Evolutionary conservation across 495 filamentous ascomycete species (phyloP).

Genomic region (Penicillium goetzii): DNA sequence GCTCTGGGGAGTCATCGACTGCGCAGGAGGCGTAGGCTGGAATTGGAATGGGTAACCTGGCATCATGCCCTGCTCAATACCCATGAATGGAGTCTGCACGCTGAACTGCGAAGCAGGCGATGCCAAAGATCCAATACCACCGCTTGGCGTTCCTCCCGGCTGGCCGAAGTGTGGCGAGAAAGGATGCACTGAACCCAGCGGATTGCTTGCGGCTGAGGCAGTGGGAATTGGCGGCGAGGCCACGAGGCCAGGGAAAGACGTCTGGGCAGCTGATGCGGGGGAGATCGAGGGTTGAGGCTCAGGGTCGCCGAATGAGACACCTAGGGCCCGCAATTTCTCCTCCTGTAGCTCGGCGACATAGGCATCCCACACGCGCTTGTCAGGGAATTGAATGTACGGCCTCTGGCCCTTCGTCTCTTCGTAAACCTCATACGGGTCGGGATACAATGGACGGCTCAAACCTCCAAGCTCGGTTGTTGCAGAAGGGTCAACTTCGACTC

Average conservation of each 20-base stretch:
- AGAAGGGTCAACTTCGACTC: slow-evolving; percentile 41
- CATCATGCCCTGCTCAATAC: slow-evolving; percentile 45
- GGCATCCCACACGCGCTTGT: slow-evolving; percentile 75
- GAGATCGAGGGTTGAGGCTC: slow-evolving; percentile 71
- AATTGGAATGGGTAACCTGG: slow-evolving; percentile 47
- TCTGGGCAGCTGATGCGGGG: slow-evolving; percentile 64
- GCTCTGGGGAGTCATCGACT: slow-evolving; percentile 50
- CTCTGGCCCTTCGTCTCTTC: slow-evolving; percentile 55
- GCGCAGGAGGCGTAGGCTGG: slow-evolving; percentile 50
- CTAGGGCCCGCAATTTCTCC: slow-evolving; percentile 86
- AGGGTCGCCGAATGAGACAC: slow-evolving; percentile 76
- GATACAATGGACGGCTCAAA: slow-evolving; percentile 75
- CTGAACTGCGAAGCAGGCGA: slow-evolving; percentile 58
- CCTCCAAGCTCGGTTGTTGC: slow-evolving; percentile 40
- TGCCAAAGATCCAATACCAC: slow-evolving; percentile 60
- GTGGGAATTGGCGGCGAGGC: slow-evolving; percentile 57
- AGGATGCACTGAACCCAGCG: slow-evolving; percentile 39
- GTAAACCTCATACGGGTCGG: slow-evolving; percentile 62
- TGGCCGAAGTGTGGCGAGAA: slow-evolving; percentile 54
- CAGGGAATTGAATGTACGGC: slow-evolving; percentile 73
- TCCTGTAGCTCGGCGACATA: slow-evolving; percentile 83
- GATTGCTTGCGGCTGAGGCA: slow-evolving; percentile 50
- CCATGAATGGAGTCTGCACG: slow-evolving; percentile 48
- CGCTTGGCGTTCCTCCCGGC: slow-evolving; percentile 57
- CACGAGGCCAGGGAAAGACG: slow-evolving; percentile 62